These are phyloP conservation scores for Periconia digitata DNA, from an alignment of 2,329 filamentous ascomycete genomes.

Conservation along the genomic window DNA sequence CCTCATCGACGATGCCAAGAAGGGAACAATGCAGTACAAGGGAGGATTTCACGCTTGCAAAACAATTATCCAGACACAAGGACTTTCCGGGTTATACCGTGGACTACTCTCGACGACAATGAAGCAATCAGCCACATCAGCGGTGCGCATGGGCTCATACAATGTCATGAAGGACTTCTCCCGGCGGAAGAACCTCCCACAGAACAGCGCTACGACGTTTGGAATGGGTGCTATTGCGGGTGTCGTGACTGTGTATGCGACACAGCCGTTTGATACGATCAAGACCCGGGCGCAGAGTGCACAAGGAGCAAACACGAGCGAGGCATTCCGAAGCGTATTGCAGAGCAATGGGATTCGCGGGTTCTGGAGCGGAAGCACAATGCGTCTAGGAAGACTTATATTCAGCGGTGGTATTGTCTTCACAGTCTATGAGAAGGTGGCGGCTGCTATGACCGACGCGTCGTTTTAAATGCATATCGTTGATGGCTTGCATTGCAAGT, in stretches of 20 bases:
- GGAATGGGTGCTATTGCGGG: slow-evolving; percentile 32
- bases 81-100: slow-evolving; percentile 48
- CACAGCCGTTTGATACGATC: slow-evolving; percentile 49
- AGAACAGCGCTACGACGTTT: slow-evolving; percentile 27
- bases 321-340: slow-evolving; percentile 26
- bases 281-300: slow-evolving; percentile 44
- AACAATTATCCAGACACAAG: slow-evolving; percentile 42
- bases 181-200: slow-evolving; percentile 18
- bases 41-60: slow-evolving; percentile 20
- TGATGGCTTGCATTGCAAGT: background rate
- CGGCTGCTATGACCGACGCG: slow-evolving; percentile 6
- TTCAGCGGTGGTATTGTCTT: slow-evolving; percentile 37
- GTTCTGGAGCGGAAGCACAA: slow-evolving; percentile 35
- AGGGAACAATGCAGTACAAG: slow-evolving; percentile 20
- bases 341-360: slow-evolving; percentile 23
- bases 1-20: slow-evolving; percentile 35
- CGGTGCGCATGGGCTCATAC: slow-evolving; percentile 53
- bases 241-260: slow-evolving; percentile 43
- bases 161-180: slow-evolving; percentile 48
- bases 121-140: slow-evolving; percentile 53
- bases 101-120: slow-evolving; percentile 50
- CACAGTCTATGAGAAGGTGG: slow-evolving; percentile 35
- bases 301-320: slow-evolving; percentile 24
- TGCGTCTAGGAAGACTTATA: slow-evolving; percentile 30
- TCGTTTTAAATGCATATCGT: background rate